These are phyloP conservation scores for Torulaspora globosa DNA, from an alignment of 1,139 yeast genomes.

Conservation along the genomic window DNA sequence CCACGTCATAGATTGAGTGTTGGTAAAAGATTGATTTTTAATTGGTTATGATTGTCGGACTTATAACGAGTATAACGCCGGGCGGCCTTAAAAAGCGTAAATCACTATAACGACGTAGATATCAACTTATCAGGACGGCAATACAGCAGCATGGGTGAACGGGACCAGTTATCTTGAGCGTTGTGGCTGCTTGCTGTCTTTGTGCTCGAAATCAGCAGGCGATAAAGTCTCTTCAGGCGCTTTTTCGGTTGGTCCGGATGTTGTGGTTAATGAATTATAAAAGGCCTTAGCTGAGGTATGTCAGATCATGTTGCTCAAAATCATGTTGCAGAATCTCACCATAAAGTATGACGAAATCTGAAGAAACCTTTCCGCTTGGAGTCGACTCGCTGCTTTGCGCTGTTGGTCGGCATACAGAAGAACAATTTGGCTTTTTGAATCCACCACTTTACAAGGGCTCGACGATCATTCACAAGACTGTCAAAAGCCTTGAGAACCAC, in stretches of 20 bases:
- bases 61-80: not conserved
- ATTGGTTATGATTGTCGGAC: too few species aligned
- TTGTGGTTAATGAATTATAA: not conserved
- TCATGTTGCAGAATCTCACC: not conserved
- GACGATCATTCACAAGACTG: slow-evolving; percentile 13
- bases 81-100: not conserved
- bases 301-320: not conserved
- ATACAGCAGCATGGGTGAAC: not conserved
- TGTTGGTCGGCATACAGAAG: slow-evolving; percentile 13
- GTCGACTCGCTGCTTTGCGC: not conserved
- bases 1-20: too few species aligned
- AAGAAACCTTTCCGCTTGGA: not conserved
- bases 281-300: not conserved
- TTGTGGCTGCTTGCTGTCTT: too few species aligned
- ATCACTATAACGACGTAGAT: not conserved
- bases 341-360: not conserved
- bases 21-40: too few species aligned
- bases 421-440: slow-evolving; percentile 14
- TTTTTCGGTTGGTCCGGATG: too few species aligned
- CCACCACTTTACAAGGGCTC: slow-evolving; percentile 16
- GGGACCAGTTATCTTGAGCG: not conserved
- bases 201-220: too few species aligned
- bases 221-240: too few species aligned
- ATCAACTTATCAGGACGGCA: not conserved
- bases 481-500: slow-evolving; percentile 7